Percentiles rank a stretch among this genome's conserved stretches.
Conservation (phyloP, 306 rosid genomes). For the Cucumis melo region DNA sequence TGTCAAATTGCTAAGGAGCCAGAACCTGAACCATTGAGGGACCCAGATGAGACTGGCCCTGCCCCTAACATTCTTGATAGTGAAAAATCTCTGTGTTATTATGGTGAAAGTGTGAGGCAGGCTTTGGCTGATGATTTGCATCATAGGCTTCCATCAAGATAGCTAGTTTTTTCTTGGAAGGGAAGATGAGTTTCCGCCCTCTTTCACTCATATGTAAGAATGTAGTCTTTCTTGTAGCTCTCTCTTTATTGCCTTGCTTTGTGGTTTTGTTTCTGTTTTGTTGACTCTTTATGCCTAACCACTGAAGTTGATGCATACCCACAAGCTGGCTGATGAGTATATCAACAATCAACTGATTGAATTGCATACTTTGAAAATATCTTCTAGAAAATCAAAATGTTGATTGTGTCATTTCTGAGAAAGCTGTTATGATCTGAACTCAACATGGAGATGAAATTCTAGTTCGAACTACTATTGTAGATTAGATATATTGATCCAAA, state of each 20-base stretch:
- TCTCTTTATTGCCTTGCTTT: not conserved
- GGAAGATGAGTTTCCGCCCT: not conserved
- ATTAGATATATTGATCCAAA: not conserved
- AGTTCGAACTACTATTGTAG: not conserved
- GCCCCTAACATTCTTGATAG: slow-evolving; percentile 52
- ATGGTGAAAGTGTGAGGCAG: slow-evolving; percentile 79
- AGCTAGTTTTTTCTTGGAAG: slow-evolving; percentile 1
- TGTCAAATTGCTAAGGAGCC: slow-evolving; percentile 95
- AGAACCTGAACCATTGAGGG: slow-evolving; percentile 78
- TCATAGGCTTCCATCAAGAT: slow-evolving; percentile 79
- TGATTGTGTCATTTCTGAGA: not conserved
- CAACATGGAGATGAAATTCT: not conserved
- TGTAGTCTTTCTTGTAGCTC: not conserved
- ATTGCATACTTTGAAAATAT: not conserved
- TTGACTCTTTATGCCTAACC: not conserved
- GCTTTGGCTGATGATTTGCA: slow-evolving; percentile 84
- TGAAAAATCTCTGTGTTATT: slow-evolving; percentile 55
- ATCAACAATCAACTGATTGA: not conserved
- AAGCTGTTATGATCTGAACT: not conserved
- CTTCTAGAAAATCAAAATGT: not conserved
- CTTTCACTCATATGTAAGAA: not conserved
- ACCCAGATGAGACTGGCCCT: slow-evolving; percentile 64
- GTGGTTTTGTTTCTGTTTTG: not conserved
- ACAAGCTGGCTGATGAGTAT: not conserved
- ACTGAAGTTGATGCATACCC: not conserved